Conservation (phyloP, 192 early-diverging fungal species). For the Coemansia sp. region DNA sequence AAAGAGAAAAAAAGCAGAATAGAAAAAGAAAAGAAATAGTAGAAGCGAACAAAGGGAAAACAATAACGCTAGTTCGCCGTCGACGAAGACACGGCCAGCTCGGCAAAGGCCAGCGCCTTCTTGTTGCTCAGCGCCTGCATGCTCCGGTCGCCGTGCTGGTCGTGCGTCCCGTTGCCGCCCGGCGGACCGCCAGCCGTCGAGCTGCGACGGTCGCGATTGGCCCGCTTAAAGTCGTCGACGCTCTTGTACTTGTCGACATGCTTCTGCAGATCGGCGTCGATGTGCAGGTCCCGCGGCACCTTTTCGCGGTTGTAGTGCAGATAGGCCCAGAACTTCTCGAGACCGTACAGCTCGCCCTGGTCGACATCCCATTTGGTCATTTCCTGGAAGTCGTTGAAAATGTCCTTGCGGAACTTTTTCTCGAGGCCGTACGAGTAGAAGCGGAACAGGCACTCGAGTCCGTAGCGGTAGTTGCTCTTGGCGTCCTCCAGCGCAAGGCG, state of each 20-base stretch:
- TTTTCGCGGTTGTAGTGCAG: slow-evolving; percentile 86
- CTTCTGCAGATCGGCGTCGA: slow-evolving; percentile 56
- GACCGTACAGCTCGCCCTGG: slow-evolving; percentile 76
- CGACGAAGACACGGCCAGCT: slow-evolving; percentile 24
- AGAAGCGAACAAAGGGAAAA: not conserved
- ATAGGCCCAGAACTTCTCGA: slow-evolving; percentile 97
- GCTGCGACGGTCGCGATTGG: slow-evolving; percentile 38
- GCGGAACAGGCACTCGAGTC: slow-evolving; percentile 96
- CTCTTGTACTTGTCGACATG: slow-evolving; percentile 65
- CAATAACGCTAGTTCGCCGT: not conserved
- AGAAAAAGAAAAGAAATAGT: not conserved
- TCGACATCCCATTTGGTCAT: slow-evolving; percentile 72
- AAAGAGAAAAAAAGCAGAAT: not conserved
- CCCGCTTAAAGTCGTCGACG: slow-evolving; percentile 57
- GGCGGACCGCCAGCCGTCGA: slow-evolving; percentile 20
- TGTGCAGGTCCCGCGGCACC: slow-evolving; percentile 58
- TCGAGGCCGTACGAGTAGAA: slow-evolving; percentile 97
- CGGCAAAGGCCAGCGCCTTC: slow-evolving; percentile 38
- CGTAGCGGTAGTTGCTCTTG: slow-evolving; percentile 81
- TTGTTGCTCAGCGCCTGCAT: slow-evolving; percentile 32
- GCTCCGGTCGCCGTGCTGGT: not conserved
- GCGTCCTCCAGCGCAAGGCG: slow-evolving; percentile 86
- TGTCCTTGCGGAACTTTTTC: slow-evolving; percentile 78
- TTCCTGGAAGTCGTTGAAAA: slow-evolving; percentile 86
- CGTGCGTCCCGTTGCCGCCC: not conserved